Base-by-base conservation (phyloP, 2,329 filamentous ascomycete genomes). In the Exophiala phaeomuriformis region DNA sequence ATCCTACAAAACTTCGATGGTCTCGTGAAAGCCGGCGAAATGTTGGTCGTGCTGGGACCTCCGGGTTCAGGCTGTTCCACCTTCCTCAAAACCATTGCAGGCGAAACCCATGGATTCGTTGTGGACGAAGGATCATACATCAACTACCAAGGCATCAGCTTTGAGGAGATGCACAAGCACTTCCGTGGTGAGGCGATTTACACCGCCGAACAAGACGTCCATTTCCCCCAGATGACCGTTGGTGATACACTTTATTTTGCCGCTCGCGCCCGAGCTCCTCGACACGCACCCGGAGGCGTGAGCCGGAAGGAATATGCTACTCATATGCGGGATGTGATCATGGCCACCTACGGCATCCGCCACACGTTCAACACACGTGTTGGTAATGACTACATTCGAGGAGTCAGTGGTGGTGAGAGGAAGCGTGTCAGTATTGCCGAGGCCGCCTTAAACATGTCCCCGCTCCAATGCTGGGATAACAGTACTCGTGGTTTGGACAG, bases 161-260 rank as follows among this genome's bases (percentile, higher is more conserved):
- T 83, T 31, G 70, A 85, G 64, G 78, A 87, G 65, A 89, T 90
- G 85, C 81, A 86, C 71, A 79, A 78, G 10, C 72, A 80, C 57
- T 90, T 91, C 72, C 83, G 86, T 30, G 88, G 88, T 60, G 88
- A 94, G 70, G 86, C 86, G 57, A 90, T 93, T 67, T 93, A 93
- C 71, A 90, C 86, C 0, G 86, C 86, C 55, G 88, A 93, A 68
- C 84, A 88, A 35, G 89, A 94, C 66, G 84, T 86, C 3, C 86
- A 90, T 69, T 90, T 90, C 65, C 85, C 86, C 8, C 80, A 84
- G 71, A 71, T 93, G 63, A 83, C 80, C 1, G 87, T 91, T 41
- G 86, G 86, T 48, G 85, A 91, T 63, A 93, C 88, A 1, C 76
- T 91, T 4, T 72, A 77, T 47, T 81, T 81, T 60, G 79, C 79